phyloP scores from a whole-genome alignment of 768 basidiomycete species.

The Cyclocybe cylindracea region DNA sequence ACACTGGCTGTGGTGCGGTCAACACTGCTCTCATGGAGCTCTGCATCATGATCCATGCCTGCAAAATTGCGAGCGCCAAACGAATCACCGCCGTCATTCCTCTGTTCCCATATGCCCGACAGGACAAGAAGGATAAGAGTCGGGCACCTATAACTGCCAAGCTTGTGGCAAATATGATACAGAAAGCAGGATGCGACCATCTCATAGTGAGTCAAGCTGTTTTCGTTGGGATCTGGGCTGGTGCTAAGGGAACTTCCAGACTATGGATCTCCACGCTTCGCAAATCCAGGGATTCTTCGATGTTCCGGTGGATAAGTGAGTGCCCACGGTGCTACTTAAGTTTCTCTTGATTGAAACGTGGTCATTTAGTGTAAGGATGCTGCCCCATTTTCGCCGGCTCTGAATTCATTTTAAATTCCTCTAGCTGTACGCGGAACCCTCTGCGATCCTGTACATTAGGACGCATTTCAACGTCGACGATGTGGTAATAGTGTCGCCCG shows the following conservation, averaged over 20 bases:
- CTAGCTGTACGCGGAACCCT: conserved; percentile 94
- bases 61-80: conserved; percentile 98
- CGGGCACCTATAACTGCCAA: conserved; percentile 97
- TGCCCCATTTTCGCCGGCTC: conserved; percentile 1
- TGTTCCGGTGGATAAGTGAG: conserved; percentile 99
- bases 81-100: conserved; percentile 99
- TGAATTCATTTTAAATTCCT: conserved; percentile 20
- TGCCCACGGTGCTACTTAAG: conserved; percentile 23
- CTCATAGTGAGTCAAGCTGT: conserved; percentile 72
- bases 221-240: conserved; percentile 8
- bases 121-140: conserved; percentile 99
- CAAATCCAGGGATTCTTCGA: conserved; percentile 99
- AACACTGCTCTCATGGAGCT: conserved; percentile 98
- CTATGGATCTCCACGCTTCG: conserved; percentile 98
- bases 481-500: conserved; percentile 95
- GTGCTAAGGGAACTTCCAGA: conserved; percentile 46
- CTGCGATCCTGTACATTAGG: conserved; percentile 92
- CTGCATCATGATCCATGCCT: conserved; percentile 99
- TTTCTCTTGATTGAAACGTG: conserved; percentile 13
- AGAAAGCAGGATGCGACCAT: conserved; percentile 92
- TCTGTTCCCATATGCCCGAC: conserved; percentile 94
- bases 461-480: conserved; percentile 83
- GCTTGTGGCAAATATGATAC: conserved; percentile 97
- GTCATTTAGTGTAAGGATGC: conserved; percentile 17
- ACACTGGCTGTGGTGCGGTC: conserved; percentile 82